phyloP scores from a whole-genome alignment of 2,329 filamentous ascomycete species.

The Xylaria polymorpha region DNA sequence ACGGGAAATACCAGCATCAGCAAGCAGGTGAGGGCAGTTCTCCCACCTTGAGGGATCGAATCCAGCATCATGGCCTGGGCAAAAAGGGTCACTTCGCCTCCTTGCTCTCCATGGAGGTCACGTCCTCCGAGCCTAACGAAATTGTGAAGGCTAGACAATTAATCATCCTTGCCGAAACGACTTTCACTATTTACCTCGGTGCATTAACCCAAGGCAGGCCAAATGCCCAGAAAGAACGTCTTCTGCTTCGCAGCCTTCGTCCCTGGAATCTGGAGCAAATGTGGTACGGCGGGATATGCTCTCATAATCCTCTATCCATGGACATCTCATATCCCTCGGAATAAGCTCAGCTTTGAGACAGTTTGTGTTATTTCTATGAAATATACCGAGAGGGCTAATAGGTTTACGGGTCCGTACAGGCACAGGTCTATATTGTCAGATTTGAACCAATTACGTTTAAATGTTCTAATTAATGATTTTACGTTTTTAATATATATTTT shows the following conservation, averaged over 20 bases:
- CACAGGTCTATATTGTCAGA: no score
- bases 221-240: not conserved
- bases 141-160: not conserved
- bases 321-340: not conserved
- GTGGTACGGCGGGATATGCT: not conserved
- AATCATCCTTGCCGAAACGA: not conserved
- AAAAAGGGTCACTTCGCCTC: not conserved
- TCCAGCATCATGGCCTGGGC: not conserved
- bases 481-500: no score
- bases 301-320: not conserved
- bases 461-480: no score
- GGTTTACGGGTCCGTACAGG: no score
- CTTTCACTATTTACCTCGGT: not conserved
- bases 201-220: not conserved
- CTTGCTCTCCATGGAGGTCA: not conserved
- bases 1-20: not conserved
- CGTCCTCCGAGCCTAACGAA: not conserved
- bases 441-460: no score
- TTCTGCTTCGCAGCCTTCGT: not conserved
- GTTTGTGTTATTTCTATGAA: not conserved
- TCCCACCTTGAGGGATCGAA: not conserved
- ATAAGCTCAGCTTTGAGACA: not conserved
- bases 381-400: no score
- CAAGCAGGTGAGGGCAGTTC: not conserved
- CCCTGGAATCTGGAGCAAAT: not conserved